Conservation (phyloP, 1,139 yeast species). For the Wickerhamomyces sp. region DNA sequence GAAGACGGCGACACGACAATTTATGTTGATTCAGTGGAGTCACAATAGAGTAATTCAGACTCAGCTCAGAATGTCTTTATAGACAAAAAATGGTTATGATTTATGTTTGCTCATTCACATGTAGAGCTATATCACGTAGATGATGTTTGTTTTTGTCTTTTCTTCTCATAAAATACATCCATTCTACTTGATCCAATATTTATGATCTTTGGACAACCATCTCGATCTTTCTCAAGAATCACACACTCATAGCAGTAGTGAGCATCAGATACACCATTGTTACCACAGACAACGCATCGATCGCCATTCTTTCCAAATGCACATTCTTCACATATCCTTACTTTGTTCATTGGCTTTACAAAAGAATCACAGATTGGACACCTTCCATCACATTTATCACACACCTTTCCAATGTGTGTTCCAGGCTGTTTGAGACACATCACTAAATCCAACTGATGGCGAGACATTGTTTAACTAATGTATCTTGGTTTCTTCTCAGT, state of each 20-base stretch:
- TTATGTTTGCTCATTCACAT: not conserved
- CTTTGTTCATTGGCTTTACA: conserved; percentile 72
- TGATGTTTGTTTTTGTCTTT: conserved; percentile 27
- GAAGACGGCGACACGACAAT: not conserved
- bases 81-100: not conserved
- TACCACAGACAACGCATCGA: conserved; percentile 75
- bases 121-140: conserved; percentile 1
- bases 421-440: conserved; percentile 91
- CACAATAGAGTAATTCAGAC: not conserved
- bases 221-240: conserved; percentile 71
- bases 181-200: conserved; percentile 75
- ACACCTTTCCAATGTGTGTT: conserved; percentile 59
- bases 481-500: too few relatives aligned
- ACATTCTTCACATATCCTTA: conserved; percentile 81
- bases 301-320: conserved; percentile 62
- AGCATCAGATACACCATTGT: conserved; percentile 59
- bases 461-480: conserved; percentile 59
- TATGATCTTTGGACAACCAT: conserved; percentile 86
- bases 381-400: conserved; percentile 85
- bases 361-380: conserved; percentile 90
- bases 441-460: conserved; percentile 84
- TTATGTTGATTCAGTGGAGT: not conserved
- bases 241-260: conserved; percentile 89
- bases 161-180: conserved; percentile 63
- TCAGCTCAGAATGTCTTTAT: not conserved